These are phyloP conservation scores for Allium fistulosum DNA, from an alignment of 106 monocot genomes.

Conservation along the genomic window DNA sequence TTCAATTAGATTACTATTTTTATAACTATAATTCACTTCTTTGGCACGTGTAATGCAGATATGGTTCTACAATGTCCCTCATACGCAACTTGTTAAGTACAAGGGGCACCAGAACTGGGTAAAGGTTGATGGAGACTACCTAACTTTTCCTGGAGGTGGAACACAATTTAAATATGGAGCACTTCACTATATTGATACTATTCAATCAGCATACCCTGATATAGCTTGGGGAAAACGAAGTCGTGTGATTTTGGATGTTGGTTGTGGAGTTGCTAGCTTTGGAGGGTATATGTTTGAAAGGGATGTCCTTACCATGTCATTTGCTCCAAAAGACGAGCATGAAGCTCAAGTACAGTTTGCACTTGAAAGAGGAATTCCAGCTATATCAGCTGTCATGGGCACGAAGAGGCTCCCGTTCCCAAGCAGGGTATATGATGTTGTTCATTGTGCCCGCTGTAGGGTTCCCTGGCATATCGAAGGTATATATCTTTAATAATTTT, in stretches of 20 bases:
- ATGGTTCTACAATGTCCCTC: conserved; percentile 87
- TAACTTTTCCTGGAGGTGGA: conserved; percentile 89
- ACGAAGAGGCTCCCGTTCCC: conserved; percentile 89
- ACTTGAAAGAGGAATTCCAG: conserved; percentile 93
- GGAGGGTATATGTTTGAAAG: conserved; percentile 79
- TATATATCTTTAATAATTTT: conserved; percentile 11
- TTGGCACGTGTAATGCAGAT: conserved; percentile 36
- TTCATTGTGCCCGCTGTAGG: conserved; percentile 92
- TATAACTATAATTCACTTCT: background rate
- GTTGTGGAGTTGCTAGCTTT: conserved; percentile 93
- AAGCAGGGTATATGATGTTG: conserved; percentile 64
- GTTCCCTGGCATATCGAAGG: conserved; percentile 98
- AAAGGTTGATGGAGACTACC: conserved; percentile 72
- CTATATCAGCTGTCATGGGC: conserved; percentile 89
- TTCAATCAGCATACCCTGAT: conserved; percentile 59
- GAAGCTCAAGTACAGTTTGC: conserved; percentile 96
- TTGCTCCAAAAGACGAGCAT: conserved; percentile 96
- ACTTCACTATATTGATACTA: conserved; percentile 70
- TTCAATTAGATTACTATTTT: too few species aligned
- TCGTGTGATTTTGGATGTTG: conserved; percentile 75
- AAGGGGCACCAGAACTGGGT: conserved; percentile 95
- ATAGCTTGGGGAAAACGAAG: conserved; percentile 77
- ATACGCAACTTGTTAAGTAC: conserved; percentile 55
- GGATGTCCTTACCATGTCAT: conserved; percentile 86
- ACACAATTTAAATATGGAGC: conserved; percentile 87